Conservation (phyloP, 2,329 filamentous ascomycete species). For the Cladosporium colombiae region DNA sequence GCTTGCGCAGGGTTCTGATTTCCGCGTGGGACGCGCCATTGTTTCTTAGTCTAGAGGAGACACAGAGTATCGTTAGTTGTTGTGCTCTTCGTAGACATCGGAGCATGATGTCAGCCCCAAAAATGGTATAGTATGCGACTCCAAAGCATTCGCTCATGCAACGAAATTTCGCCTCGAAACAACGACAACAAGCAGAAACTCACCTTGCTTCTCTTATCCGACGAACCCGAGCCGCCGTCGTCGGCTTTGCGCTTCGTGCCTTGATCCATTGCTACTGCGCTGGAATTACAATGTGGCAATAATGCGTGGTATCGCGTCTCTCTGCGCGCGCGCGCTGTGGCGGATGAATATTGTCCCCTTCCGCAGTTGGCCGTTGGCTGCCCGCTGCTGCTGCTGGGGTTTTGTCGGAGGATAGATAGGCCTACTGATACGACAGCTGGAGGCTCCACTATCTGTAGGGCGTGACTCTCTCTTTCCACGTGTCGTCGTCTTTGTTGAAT, state of each 20-base stretch:
- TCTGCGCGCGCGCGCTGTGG: not conserved
- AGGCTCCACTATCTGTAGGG: constrained; percentile 3
- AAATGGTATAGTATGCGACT: not conserved
- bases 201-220: constrained; percentile 43
- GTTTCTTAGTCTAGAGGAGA: constrained; percentile 43
- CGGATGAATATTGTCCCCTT: not conserved
- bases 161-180: not conserved
- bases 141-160: not conserved
- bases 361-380: not conserved
- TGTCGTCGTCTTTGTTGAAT: not conserved
- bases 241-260: constrained; percentile 42
- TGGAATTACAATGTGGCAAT: not conserved
- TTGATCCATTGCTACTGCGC: constrained; percentile 23
- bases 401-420: constrained; percentile 18
- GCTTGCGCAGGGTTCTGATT: constrained; percentile 28
- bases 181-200: constrained; percentile 18
- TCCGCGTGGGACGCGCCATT: constrained; percentile 44
- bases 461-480: not conserved
- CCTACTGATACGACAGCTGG: constrained; percentile 5
- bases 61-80: constrained; percentile 22
- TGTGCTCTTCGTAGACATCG: not conserved
- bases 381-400: constrained; percentile 1
- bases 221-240: constrained; percentile 29
- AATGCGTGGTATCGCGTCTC: not conserved
- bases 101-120: not conserved